A percentile compares a stretch with the other conserved stretches of the same genome.
Evolutionary conservation across 306 rosid genomes (phyloP).

Genomic region (Lathyrus tuberosus): DNA sequence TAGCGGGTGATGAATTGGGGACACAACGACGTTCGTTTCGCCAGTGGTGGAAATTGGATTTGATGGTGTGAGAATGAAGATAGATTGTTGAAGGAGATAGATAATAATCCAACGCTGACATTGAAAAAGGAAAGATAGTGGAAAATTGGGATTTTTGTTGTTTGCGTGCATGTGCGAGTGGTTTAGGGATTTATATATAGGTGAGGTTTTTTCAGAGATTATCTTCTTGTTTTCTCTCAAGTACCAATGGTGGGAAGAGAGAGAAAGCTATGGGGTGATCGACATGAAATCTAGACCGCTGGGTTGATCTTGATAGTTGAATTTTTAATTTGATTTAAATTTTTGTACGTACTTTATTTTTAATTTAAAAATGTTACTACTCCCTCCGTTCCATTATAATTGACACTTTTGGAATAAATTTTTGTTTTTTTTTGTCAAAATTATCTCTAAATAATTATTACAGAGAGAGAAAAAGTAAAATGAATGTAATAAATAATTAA

Average conservation of each 20-base stretch:
- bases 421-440: too few species aligned
- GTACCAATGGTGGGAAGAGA: constrained; percentile 36
- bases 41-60: constrained; percentile 24
- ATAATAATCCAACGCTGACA: constrained; percentile 74
- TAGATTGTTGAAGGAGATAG: constrained; percentile 59
- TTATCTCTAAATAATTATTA: too few species aligned
- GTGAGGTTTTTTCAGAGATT: constrained; percentile 21
- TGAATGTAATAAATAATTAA: too few species aligned
- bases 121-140: constrained; percentile 20
- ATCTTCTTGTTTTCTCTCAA: constrained; percentile 6
- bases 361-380: too few species aligned
- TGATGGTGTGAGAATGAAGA: constrained; percentile 44
- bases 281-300: constrained; percentile 50
- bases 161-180: constrained; percentile 22
- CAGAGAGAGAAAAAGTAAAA: too few species aligned
- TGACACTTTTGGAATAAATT: too few species aligned
- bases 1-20: constrained; percentile 41
- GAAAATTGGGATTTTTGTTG: constrained; percentile 28
- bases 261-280: constrained; percentile 32
- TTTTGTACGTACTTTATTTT: too few species aligned
- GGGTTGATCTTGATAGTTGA: constrained; percentile 57
- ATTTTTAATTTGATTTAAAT: too few species aligned
- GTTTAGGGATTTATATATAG: background rate
- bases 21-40: constrained; percentile 47
- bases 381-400: too few species aligned